These are phyloP conservation scores for Delphinella strobiligena DNA, from an alignment of 2,329 filamentous ascomycete species.

Conservation along the genomic window DNA sequence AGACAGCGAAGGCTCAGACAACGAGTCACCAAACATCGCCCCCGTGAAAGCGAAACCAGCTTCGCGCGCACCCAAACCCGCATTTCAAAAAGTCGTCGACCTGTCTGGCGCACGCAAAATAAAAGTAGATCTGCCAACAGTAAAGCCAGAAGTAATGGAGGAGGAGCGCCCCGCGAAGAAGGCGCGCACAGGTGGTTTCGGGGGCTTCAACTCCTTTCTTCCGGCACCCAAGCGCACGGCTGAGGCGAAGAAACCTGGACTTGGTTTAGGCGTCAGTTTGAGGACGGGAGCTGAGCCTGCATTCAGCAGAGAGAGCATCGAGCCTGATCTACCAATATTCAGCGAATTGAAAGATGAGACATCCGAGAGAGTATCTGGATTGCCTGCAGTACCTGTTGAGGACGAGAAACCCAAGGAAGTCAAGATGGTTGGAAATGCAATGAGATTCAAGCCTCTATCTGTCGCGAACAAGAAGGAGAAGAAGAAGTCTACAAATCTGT, in stretches of 20 bases:
- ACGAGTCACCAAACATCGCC: slow-evolving; percentile 25
- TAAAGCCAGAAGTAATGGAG: slow-evolving; percentile 28
- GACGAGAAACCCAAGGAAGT: slow-evolving; percentile 45
- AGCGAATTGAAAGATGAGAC: no score
- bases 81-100: slow-evolving; percentile 70
- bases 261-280: slow-evolving; percentile 52
- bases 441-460: slow-evolving; percentile 83
- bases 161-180: slow-evolving; percentile 55
- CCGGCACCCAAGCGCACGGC: slow-evolving; percentile 61
- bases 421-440: slow-evolving; percentile 62
- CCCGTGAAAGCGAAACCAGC: slow-evolving; percentile 21
- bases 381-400: no score
- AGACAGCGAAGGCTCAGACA: slow-evolving; percentile 62
- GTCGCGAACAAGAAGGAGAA: slow-evolving; percentile 64
- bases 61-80: slow-evolving; percentile 24
- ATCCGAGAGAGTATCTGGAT: no score
- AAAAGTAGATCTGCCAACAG: slow-evolving; percentile 60
- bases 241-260: slow-evolving; percentile 19
- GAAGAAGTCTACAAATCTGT: slow-evolving; percentile 41
- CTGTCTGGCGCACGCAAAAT: slow-evolving; percentile 74
- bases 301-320: slow-evolving; percentile 52
- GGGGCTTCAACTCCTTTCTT: slow-evolving; percentile 75
- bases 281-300: slow-evolving; percentile 77
- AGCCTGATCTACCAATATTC: slow-evolving; percentile 3
- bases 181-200: slow-evolving; percentile 53